These are phyloP conservation scores for Aquilaria sinensis DNA, from an alignment of 345 rosid genomes.

Conservation along the genomic window DNA sequence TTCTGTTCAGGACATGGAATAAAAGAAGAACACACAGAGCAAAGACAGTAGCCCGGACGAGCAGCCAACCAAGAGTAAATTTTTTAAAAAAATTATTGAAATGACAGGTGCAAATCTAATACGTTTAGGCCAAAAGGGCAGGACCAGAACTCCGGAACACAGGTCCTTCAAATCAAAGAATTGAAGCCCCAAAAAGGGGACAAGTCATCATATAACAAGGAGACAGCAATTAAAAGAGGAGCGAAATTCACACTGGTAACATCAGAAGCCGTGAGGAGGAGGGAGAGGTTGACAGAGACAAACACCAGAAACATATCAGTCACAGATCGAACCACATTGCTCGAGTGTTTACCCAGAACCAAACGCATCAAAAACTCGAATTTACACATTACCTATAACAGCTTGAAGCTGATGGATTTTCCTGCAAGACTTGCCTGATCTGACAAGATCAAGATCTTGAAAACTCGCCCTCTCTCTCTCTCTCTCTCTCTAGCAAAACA, in stretches of 20 bases:
- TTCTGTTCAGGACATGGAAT: too few relatives aligned
- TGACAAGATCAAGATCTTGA: conserved; percentile 31
- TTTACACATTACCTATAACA: not conserved
- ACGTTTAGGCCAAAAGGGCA: not conserved
- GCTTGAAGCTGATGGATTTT: conserved; percentile 16
- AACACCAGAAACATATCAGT: conserved; percentile 4
- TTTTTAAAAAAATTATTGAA: not conserved
- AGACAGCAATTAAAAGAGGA: not conserved
- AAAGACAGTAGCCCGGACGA: too few relatives aligned
- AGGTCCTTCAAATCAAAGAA: too few relatives aligned
- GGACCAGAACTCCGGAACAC: conserved; percentile 3
- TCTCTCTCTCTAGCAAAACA: conserved; percentile 14
- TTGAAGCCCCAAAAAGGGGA: not conserved
- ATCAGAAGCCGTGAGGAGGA: not conserved
- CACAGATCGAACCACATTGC: conserved; percentile 28
- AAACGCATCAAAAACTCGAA: conserved; percentile 1
- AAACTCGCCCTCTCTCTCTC: conserved; percentile 19
- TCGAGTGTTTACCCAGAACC: not conserved
- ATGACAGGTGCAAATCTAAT: not conserved
- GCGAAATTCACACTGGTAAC: not conserved
- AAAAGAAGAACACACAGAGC: not conserved
- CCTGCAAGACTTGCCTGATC: conserved; percentile 41
- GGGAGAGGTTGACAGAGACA: not conserved
- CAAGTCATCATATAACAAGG: not conserved
- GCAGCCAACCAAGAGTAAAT: not conserved